Evolutionary conservation across 768 basidiomycete genomes (phyloP), one percentile per base, ranked within the genome.

Genomic region (Tephrocybe rancida): DNA sequence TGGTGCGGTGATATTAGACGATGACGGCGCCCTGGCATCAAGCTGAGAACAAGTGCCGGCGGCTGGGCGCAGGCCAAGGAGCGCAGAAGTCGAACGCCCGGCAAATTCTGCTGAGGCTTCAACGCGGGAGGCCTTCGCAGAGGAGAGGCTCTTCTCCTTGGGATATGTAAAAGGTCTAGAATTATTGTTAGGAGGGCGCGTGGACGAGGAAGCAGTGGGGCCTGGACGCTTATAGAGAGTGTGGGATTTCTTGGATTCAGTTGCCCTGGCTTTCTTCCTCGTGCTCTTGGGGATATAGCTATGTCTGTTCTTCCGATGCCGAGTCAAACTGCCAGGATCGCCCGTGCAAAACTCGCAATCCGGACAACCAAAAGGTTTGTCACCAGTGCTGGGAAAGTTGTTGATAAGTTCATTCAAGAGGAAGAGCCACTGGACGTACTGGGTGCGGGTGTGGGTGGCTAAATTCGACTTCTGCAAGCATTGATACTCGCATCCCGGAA

Each of bases 181-280:
- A n/a, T n/a, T n/a, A n/a, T n/a, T n/a, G n/a, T n/a, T n/a, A n/a
- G n/a, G n/a, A n/a, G n/a, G n/a, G n/a, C n/a, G n/a, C n/a, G 39
- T 51, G 22, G 42, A 51, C 16, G 43, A 19, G 30, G 24, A 39
- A 43, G 9, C 32, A 43, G 30, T 44, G 41, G 50, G 41, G 41
- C 42, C 41, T 30, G 18, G 50, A 41, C 13, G 50, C 30, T 19
- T 25, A 29, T 10, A 11, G 30, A 7, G 16, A 13, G 21, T 21
- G 13, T 29, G 3, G 5, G 18, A 45, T 11, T 21, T 30, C 9
- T 11, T 9, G 9, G 19, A 6, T 19, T 26, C 45, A 11, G 18
- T 30, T n/a, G 30, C 3, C 0, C 32, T 46, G 11, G 30, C 27
- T 8, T 46, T 30, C 3, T 10, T 18, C 21, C 11, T 30, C 9